Evolutionary conservation across 2,329 filamentous ascomycete genomes (phyloP).

Genomic region (Juglanconis juglandina): DNA sequence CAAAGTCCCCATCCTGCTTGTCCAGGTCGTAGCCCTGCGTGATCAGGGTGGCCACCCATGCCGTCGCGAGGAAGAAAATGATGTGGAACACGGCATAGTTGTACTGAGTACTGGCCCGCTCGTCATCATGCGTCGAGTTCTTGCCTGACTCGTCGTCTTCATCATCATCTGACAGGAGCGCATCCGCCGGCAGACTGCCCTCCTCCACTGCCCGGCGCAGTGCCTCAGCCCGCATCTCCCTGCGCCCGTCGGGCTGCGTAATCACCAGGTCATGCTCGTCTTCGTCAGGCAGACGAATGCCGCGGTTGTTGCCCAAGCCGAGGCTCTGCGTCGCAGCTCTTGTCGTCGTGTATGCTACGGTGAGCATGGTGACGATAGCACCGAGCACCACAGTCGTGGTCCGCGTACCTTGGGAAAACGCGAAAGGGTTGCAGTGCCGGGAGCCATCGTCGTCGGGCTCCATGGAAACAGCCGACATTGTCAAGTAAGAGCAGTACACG

Average conservation of each 20-base stretch:
- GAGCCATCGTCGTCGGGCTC: constrained; percentile 91
- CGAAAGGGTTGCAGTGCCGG: constrained; percentile 87
- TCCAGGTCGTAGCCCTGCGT: constrained; percentile 68
- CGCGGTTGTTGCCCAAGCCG: constrained; percentile 61
- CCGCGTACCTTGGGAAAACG: constrained; percentile 79
- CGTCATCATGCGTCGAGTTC: constrained; percentile 74
- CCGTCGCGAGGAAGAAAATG: constrained; percentile 94
- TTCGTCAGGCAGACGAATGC: constrained; percentile 61
- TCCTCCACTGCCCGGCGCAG: constrained; percentile 89
- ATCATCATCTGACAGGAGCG: constrained; percentile 70
- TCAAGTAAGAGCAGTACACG: constrained; percentile 97
- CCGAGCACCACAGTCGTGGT: constrained; percentile 89
- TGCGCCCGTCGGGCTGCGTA: constrained; percentile 73
- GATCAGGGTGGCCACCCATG: constrained; percentile 90
- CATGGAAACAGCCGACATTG: constrained; percentile 98
- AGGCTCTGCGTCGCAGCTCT: constrained; percentile 89
- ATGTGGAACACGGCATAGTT: constrained; percentile 95
- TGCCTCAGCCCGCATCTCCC: constrained; percentile 90
- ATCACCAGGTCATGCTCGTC: constrained; percentile 88
- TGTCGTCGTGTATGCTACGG: constrained; percentile 95
- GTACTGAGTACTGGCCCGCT: constrained; percentile 86
- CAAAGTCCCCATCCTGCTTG: constrained; percentile 70
- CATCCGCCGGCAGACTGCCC: constrained; percentile 86
- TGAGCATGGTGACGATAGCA: constrained; percentile 93
- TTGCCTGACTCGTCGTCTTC: constrained; percentile 62